Conservation (phyloP, 2,329 filamentous ascomycete species). For the Diaporthe australafricana region DNA sequence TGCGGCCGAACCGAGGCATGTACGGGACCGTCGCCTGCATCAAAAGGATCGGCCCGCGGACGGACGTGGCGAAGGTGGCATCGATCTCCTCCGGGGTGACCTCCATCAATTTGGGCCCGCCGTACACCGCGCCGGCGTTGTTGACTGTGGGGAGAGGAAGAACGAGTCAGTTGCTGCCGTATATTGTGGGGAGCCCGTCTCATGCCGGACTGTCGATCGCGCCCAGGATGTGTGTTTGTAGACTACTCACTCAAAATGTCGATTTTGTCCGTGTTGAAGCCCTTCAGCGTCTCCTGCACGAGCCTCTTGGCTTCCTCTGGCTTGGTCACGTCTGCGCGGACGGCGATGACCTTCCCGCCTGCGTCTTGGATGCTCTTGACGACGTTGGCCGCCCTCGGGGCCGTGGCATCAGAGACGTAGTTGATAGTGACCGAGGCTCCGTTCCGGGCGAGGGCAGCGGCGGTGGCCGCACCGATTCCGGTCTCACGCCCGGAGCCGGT, state of each 20-base stretch:
- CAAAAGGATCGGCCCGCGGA: conserved; percentile 50
- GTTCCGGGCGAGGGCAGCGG: conserved; percentile 52
- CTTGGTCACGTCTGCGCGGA: conserved; percentile 49
- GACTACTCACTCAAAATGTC: conserved; percentile 55
- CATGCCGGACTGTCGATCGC: background rate
- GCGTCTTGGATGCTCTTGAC: conserved; percentile 44
- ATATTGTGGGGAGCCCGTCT: background rate
- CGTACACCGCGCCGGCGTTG: conserved; percentile 48
- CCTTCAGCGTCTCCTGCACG: conserved; percentile 49
- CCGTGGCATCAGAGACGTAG: conserved; percentile 51
- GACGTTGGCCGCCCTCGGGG: conserved; percentile 46
- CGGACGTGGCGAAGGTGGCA: conserved; percentile 48
- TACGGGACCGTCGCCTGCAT: conserved; percentile 48
- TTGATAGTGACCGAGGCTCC: conserved; percentile 55
- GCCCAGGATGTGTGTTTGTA: background rate
- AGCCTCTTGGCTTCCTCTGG: conserved; percentile 47
- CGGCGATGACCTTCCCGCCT: conserved; percentile 46
- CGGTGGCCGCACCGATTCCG: conserved; percentile 57
- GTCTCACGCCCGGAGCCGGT: conserved; percentile 58
- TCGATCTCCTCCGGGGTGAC: conserved; percentile 43
- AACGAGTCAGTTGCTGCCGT: conserved; percentile 9
- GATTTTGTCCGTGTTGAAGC: conserved; percentile 49
- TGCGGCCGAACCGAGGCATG: conserved; percentile 50
- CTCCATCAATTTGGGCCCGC: conserved; percentile 40
- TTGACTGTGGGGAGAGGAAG: conserved; percentile 46